phyloP scores from a whole-genome alignment of 495 filamentous ascomycete genomes.

The Aspergillus olivimuriae region DNA sequence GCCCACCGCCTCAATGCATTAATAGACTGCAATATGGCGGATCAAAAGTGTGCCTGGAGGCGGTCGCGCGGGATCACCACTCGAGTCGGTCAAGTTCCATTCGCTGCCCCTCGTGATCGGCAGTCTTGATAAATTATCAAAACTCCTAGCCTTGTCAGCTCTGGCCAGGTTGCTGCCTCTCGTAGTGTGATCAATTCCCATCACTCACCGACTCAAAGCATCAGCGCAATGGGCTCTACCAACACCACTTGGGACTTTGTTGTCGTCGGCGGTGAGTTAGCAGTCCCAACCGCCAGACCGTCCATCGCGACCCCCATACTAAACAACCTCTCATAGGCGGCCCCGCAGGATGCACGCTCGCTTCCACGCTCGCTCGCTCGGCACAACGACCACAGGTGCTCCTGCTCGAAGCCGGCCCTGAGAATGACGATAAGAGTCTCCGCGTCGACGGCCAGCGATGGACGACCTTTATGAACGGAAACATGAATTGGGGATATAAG shows the following conservation, averaged over 20 bases:
- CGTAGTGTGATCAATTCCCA: background rate
- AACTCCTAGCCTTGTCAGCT: too few relatives aligned
- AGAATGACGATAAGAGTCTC: constrained; percentile 39
- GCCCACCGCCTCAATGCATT: too few relatives aligned
- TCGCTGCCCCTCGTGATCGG: too few relatives aligned
- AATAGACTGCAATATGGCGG: too few relatives aligned
- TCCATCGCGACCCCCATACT: background rate
- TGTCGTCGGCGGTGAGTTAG: constrained; percentile 1
- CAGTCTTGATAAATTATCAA: too few relatives aligned
- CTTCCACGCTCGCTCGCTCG: constrained; percentile 39
- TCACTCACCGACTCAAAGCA: background rate
- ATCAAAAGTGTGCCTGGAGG: too few relatives aligned
- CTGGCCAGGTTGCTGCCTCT: background rate
- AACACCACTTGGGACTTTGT: background rate
- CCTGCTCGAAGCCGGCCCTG: constrained; percentile 51
- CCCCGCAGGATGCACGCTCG: constrained; percentile 47
- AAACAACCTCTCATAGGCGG: constrained; percentile 35
- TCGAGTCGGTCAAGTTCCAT: too few relatives aligned
- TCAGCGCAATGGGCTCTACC: background rate
- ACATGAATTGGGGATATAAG: constrained; percentile 56
- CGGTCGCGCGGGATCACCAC: too few relatives aligned
- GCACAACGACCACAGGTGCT: constrained; percentile 42
- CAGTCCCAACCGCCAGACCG: background rate
- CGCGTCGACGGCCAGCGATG: constrained; percentile 49
- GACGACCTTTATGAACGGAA: constrained; percentile 38